Evolutionary conservation across 2,329 filamentous ascomycete species (phyloP).

Genomic region (Claviceps paspali): DNA sequence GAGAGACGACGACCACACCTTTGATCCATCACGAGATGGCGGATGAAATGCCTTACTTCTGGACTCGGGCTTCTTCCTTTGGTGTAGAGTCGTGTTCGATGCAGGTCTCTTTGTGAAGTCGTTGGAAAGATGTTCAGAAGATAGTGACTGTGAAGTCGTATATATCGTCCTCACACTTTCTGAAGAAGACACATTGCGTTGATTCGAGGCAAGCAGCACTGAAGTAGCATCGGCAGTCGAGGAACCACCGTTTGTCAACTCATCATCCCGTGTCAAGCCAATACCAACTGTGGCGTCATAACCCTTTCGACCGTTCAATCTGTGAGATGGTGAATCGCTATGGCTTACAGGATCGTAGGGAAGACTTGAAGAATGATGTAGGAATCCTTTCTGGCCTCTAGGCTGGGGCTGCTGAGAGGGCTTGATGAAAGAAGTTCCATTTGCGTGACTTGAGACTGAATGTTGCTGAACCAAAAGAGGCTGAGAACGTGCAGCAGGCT

Average conservation of each 20-base stretch:
- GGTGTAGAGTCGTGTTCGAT: background rate
- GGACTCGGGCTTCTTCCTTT: background rate
- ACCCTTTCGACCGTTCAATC: background rate
- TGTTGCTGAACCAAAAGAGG: background rate
- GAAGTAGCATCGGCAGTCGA: background rate
- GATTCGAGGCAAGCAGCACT: background rate
- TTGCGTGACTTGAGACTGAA: background rate
- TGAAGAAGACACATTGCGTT: background rate
- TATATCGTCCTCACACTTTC: background rate
- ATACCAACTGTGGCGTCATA: background rate
- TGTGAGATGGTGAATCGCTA: background rate
- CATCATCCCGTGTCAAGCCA: conserved; percentile 1
- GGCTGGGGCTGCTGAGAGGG: background rate
- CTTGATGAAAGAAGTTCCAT: background rate
- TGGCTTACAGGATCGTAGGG: background rate
- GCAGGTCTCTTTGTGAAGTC: background rate
- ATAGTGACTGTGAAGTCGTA: background rate
- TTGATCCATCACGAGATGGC: background rate
- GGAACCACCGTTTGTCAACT: background rate
- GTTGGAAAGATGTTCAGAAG: background rate
- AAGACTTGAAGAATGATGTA: background rate
- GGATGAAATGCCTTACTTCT: background rate
- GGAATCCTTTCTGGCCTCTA: background rate
- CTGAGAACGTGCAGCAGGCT: background rate
- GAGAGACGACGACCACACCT: background rate